Base-by-base conservation (phyloP, 2,329 filamentous ascomycete genomes). In the Exserohilum turcica region DNA sequence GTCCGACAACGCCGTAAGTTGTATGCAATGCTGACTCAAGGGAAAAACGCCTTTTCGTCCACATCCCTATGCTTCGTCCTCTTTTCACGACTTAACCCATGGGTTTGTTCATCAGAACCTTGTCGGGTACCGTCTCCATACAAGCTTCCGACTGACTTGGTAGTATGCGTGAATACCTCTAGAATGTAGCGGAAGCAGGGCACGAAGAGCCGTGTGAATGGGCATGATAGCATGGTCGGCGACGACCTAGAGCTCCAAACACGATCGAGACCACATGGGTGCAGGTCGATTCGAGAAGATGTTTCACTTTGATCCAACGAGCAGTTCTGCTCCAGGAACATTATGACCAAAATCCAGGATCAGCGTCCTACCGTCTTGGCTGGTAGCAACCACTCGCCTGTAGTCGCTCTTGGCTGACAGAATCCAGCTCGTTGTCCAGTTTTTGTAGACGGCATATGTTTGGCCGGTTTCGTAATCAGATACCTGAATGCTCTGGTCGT, bases 351-450 rank as follows among this genome's bases (percentile, higher is more conserved):
- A 99, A 77, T 99, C 94, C 82, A 97, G 88, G 55, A 99, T 89
- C 53, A 97, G 78, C 45, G 95, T 92, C 71, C 95, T 88, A 29
- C 92, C 90, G 68, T 97, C 92, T 75, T 99, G 94, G 43, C 92
- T 94, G 0, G 93, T 96, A 65, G 91, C 94, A 57, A 99, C 90
- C 59, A 99, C 94, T 57, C 94, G 86, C 54, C 93, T 84, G 75
- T 97, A 97, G 72, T 99, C 93, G 59, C 90, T 92, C 81, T 97
- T 97, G 45, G 94, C 94, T 60, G 91, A 92, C 54, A 99, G 79
- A 68, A 99, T 95, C 94, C 94, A 99, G 76, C 91, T 96, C 9
- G 89, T 88, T 53, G 96, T 96, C 92, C 92, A 97, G 63, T 90
- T 87, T n/a, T 92, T 90, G 67, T 97, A 93, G 64, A 92, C 87